Percentiles rank a stretch among this genome's conserved stretches.
Conservation (phyloP, 2,329 filamentous ascomycete species). For the Fusarium acutatum region DNA sequence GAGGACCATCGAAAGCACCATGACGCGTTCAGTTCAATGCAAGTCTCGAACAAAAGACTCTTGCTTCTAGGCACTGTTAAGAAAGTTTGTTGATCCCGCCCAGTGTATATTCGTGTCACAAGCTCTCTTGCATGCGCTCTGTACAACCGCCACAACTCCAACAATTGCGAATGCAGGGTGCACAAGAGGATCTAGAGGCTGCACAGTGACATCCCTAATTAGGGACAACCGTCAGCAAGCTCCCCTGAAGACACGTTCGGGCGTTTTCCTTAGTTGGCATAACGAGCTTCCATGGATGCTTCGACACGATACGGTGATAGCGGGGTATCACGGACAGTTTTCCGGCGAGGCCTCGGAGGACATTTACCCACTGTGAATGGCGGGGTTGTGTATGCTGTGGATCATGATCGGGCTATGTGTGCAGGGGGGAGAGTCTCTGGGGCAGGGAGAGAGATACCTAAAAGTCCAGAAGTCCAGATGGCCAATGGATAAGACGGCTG, state of each 20-base stretch:
- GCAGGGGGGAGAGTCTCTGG: background rate
- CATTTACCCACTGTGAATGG: slow-evolving; percentile 29
- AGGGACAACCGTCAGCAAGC: slow-evolving; percentile 16
- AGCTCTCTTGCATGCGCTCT: slow-evolving; percentile 8
- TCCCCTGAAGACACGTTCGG: slow-evolving; percentile 24
- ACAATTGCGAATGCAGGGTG: background rate
- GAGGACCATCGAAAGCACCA: slow-evolving; percentile 28
- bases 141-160: slow-evolving; percentile 10
- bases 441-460: slow-evolving; percentile 6
- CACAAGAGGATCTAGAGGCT: slow-evolving; percentile 6
- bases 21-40: slow-evolving; percentile 34
- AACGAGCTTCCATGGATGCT: slow-evolving; percentile 41
- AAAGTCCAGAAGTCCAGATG: background rate
- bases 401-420: slow-evolving; percentile 34
- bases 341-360: slow-evolving; percentile 13
- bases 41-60: slow-evolving; percentile 23
- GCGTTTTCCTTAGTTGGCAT: slow-evolving; percentile 38
- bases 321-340: slow-evolving; percentile 40
- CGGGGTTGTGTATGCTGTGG: slow-evolving; percentile 34
- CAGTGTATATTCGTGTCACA: slow-evolving; percentile 13
- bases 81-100: slow-evolving; percentile 12
- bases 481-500: slow-evolving; percentile 32
- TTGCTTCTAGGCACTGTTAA: slow-evolving; percentile 4
- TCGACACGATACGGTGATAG: slow-evolving; percentile 38
- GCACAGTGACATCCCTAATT: slow-evolving; percentile 17